Percentiles rank a stretch among this genome's conserved stretches.
Conservation (phyloP, 495 filamentous ascomycete genomes). For the Neurospora sp. region DNA sequence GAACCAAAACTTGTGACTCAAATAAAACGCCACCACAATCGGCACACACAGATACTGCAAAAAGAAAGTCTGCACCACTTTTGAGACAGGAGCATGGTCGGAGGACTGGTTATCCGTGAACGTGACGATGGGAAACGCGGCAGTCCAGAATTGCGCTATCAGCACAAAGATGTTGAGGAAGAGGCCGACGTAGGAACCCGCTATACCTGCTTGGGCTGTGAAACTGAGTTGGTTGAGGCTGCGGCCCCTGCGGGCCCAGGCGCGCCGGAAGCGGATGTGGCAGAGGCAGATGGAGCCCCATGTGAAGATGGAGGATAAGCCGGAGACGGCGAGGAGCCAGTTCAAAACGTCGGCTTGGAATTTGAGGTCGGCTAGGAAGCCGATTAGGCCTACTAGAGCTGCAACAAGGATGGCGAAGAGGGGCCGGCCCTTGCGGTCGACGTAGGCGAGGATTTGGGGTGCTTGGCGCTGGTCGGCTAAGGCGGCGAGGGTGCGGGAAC, state of each 20-base stretch:
- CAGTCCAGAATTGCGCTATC: constrained; percentile 88
- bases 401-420: constrained; percentile 63
- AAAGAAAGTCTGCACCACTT: constrained; percentile 54
- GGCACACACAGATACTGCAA: constrained; percentile 72
- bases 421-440: constrained; percentile 76
- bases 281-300: constrained; percentile 84
- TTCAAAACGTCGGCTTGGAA: constrained; percentile 56
- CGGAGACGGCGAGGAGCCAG: constrained; percentile 88
- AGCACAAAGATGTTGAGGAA: constrained; percentile 72
- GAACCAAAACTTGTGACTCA: constrained; percentile 72
- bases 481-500: constrained; percentile 75
- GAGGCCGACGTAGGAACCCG: constrained; percentile 80
- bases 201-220: constrained; percentile 64
- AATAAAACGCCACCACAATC: constrained; percentile 64
- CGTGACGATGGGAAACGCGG: constrained; percentile 58
- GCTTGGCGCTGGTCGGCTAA: constrained; percentile 81
- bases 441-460: constrained; percentile 64
- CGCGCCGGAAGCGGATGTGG: constrained; percentile 86
- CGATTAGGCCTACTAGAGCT: constrained; percentile 61
- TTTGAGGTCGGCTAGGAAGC: constrained; percentile 63
- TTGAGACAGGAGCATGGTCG: too few species aligned
- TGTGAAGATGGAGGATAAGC: constrained; percentile 82
- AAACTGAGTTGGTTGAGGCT: constrained; percentile 69
- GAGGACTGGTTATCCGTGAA: background rate
- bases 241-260: constrained; percentile 63